Conservation (phyloP, 495 filamentous ascomycete species). For the Penicillium canariense region DNA sequence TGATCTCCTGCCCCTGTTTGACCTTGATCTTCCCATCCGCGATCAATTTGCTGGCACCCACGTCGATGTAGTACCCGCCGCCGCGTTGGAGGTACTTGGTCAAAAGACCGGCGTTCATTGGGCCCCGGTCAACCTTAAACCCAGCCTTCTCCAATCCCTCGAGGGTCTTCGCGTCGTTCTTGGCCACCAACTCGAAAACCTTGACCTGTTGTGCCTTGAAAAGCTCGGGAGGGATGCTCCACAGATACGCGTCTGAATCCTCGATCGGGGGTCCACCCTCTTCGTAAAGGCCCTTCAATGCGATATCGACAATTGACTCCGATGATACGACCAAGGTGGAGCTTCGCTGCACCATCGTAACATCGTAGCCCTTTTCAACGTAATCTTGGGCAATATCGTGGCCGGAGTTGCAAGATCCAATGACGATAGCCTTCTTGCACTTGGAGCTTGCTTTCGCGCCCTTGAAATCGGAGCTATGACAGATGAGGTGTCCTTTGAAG, state of each 20-base stretch:
- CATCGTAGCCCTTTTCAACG: conserved; percentile 75
- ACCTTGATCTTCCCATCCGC: conserved; percentile 73
- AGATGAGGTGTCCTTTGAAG: conserved; percentile 55
- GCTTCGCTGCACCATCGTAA: conserved; percentile 80
- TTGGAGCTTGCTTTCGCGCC: conserved; percentile 49
- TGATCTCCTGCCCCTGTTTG: conserved; percentile 67
- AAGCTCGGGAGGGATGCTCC: conserved; percentile 53
- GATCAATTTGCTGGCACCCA: conserved; percentile 67
- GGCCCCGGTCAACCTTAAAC: conserved; percentile 67
- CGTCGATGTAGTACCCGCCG: conserved; percentile 81
- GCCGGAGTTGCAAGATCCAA: conserved; percentile 78
- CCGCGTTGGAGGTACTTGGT: conserved; percentile 75
- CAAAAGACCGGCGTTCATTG: conserved; percentile 62
- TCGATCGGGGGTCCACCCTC: conserved; percentile 56
- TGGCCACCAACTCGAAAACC: conserved; percentile 43
- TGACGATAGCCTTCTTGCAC: conserved; percentile 68
- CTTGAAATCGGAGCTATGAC: conserved; percentile 68
- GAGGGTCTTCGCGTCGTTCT: conserved; percentile 47
- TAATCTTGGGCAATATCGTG: conserved; percentile 85
- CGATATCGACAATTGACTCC: conserved; percentile 50
- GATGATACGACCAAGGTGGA: conserved; percentile 68
- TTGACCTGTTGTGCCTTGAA: conserved; percentile 59
- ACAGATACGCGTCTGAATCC: conserved; percentile 60
- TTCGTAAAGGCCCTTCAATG: conserved; percentile 58
- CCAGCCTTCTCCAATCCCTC: conserved; percentile 64